Conservation (phyloP, 2,329 filamentous ascomycete species). For the Colletotrichum sp. region DNA sequence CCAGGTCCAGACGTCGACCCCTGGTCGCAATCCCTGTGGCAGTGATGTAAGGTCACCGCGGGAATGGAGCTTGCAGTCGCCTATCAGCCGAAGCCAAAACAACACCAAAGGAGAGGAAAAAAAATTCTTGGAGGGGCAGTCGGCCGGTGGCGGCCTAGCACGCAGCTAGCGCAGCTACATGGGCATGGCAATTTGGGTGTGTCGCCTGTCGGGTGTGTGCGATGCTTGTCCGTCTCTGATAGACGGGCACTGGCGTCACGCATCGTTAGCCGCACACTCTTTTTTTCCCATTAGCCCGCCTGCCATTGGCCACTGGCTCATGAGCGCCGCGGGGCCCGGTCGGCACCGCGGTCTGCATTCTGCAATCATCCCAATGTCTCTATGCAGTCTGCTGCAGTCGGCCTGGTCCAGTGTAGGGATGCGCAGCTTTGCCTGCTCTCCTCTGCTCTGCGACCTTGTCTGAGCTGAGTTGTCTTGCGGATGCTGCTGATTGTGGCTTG, state of each 20-base stretch:
- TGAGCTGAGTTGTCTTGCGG: background rate
- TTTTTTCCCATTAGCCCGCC: slow-evolving; percentile 1
- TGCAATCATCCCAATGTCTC: slow-evolving; percentile 15
- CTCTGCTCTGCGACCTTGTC: background rate
- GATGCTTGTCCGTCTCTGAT: slow-evolving; percentile 16
- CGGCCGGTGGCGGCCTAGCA: slow-evolving; percentile 18
- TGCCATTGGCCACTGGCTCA: slow-evolving; percentile 6
- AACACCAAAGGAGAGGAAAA: slow-evolving; percentile 2
- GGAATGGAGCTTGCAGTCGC: slow-evolving; percentile 20
- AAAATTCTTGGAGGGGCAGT: slow-evolving; percentile 15
- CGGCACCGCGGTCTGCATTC: slow-evolving; percentile 8
- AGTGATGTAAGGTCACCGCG: slow-evolving; percentile 23
- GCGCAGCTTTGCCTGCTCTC: background rate
- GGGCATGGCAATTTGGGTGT: background rate
- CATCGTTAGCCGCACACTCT: slow-evolving; percentile 8
- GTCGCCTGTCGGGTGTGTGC: background rate
- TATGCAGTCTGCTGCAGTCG: slow-evolving; percentile 11
- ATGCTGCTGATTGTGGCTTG: slow-evolving; percentile 2
- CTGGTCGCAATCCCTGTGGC: slow-evolving; percentile 17
- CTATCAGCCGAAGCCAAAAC: slow-evolving; percentile 20
- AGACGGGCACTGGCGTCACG: slow-evolving; percentile 2
- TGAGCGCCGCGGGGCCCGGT: background rate
- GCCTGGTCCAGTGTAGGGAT: background rate
- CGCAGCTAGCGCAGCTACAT: background rate
- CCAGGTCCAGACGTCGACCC: slow-evolving; percentile 6